Evolutionary conservation across 768 basidiomycete species (phyloP).

Genomic region (Suillus ampliporus): DNA sequence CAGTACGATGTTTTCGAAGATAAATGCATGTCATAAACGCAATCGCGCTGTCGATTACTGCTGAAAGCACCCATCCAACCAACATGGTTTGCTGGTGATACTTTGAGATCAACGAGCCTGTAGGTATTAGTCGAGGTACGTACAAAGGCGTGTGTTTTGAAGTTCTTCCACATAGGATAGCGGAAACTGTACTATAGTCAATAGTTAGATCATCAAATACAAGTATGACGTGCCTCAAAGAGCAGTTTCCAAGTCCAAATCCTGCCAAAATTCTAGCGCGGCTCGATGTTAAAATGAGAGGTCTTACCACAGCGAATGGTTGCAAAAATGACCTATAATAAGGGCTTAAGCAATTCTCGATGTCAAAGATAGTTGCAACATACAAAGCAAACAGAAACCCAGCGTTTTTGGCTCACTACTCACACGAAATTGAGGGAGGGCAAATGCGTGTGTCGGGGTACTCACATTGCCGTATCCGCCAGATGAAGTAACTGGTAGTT

Average conservation of each 20-base stretch:
- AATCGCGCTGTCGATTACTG: slow-evolving; percentile 14
- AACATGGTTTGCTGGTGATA: slow-evolving; percentile 19
- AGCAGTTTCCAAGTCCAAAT: slow-evolving; percentile 16
- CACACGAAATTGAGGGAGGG: too few species aligned
- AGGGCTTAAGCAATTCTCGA: background rate
- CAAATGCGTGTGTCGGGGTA: background rate
- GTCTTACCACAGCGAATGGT: slow-evolving; percentile 17
- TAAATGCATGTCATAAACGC: slow-evolving; percentile 18
- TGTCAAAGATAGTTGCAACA: background rate
- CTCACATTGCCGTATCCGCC: slow-evolving; percentile 27
- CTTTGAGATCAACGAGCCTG: background rate
- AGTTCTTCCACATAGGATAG: slow-evolving; percentile 5
- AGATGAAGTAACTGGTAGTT: slow-evolving; percentile 20
- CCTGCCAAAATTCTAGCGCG: slow-evolving; percentile 9
- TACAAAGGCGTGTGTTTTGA: slow-evolving; percentile 13
- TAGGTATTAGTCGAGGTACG: background rate
- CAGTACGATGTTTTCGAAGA: slow-evolving; percentile 17
- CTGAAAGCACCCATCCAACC: slow-evolving; percentile 19
- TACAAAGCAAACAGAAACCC: slow-evolving; percentile 20
- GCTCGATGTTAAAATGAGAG: background rate
- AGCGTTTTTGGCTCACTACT: slow-evolving; percentile 18
- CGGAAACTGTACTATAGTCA: slow-evolving; percentile 14
- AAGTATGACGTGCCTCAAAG: slow-evolving; percentile 1
- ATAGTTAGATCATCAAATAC: too few species aligned
- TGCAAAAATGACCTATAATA: slow-evolving; percentile 13